These are phyloP conservation scores for Malassezia restricta DNA, from an alignment of 1,284 basidiomycete species.

Conservation along the genomic window DNA sequence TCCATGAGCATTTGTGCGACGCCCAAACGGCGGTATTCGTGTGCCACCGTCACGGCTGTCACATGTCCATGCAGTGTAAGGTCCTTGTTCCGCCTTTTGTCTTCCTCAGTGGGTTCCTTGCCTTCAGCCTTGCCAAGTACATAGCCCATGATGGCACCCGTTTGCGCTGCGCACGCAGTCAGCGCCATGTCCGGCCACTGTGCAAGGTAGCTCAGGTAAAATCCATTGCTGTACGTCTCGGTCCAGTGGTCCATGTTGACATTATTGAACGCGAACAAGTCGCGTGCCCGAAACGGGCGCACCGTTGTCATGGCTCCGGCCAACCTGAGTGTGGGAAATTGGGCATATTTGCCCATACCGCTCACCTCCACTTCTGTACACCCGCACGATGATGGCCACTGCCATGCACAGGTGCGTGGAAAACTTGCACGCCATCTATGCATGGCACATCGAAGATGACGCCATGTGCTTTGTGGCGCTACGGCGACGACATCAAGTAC, in stretches of 20 bases:
- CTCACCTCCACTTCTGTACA: neutral
- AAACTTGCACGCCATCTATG: slow-evolving; percentile 2
- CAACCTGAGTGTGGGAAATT: neutral
- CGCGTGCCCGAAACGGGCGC: slow-evolving; percentile 68
- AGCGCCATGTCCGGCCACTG: slow-evolving; percentile 81
- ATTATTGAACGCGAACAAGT: slow-evolving; percentile 83
- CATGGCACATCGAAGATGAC: neutral
- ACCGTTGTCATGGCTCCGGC: slow-evolving; percentile 61
- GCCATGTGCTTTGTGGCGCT: slow-evolving; percentile 10
- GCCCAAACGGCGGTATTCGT: slow-evolving; percentile 71
- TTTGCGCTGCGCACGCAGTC: slow-evolving; percentile 58
- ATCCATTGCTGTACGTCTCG: slow-evolving; percentile 75
- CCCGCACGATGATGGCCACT: neutral
- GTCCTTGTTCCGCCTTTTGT: slow-evolving; percentile 7
- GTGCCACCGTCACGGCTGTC: slow-evolving; percentile 78
- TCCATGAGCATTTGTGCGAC: slow-evolving; percentile 70
- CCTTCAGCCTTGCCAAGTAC: slow-evolving; percentile 41
- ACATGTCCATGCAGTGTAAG: slow-evolving; percentile 54
- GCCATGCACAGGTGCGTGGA: neutral
- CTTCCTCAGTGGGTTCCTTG: slow-evolving; percentile 12
- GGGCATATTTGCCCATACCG: neutral
- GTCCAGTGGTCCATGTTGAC: slow-evolving; percentile 89
- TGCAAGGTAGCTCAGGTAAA: slow-evolving; percentile 73
- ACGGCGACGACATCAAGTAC: neutral
- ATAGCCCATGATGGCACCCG: slow-evolving; percentile 25